Evolutionary conservation across 192 early-diverging fungal species (phyloP).

Genomic region (Spizellomyces sp.): DNA sequence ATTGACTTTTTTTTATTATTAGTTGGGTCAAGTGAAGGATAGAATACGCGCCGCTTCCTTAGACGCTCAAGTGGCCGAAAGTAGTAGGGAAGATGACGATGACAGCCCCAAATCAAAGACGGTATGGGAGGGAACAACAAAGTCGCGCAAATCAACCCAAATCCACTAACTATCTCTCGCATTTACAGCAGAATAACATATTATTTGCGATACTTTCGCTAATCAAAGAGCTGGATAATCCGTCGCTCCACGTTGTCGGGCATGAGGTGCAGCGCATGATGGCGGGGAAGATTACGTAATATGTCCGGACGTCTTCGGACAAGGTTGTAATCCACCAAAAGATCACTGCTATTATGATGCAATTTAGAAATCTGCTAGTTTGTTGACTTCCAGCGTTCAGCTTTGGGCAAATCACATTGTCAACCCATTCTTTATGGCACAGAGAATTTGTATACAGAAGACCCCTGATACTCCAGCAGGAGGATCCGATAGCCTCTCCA

Average conservation of each 20-base stretch:
- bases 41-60: slow-evolving; percentile 1
- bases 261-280: slow-evolving; percentile 20
- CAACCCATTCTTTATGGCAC: no score
- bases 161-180: neutral
- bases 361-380: no score
- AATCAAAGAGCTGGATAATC: slow-evolving; percentile 29
- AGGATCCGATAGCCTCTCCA: neutral
- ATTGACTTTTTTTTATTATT: neutral
- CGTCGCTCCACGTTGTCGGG: slow-evolving; percentile 24
- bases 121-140: neutral
- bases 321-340: neutral
- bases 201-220: slow-evolving; percentile 37
- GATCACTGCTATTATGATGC: no score
- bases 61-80: slow-evolving; percentile 3
- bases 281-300: neutral
- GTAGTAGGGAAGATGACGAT: neutral
- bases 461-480: no score
- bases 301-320: neutral
- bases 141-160: neutral
- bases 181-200: slow-evolving; percentile 25
- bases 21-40: slow-evolving; percentile 3
- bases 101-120: neutral
- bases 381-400: no score
- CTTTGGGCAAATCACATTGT: no score
- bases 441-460: no score